Conservation (phyloP, 2,329 filamentous ascomycete genomes). For the Verticillium longisporum region DNA sequence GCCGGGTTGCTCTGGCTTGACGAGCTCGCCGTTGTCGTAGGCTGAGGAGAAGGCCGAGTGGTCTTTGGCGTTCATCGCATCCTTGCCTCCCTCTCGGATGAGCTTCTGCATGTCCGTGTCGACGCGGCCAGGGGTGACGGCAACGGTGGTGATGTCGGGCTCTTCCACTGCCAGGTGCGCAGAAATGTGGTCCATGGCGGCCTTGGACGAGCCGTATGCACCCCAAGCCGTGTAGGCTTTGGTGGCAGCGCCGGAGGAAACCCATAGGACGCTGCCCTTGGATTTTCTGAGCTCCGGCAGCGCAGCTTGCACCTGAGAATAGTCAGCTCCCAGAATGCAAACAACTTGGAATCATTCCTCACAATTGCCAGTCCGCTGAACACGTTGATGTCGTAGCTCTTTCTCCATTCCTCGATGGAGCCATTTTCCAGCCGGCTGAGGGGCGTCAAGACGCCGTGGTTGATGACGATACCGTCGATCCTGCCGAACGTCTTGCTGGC, state of each 20-base stretch:
- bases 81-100: conserved; percentile 56
- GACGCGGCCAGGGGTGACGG: conserved; percentile 72
- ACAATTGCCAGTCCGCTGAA: conserved; percentile 78
- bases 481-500: conserved; percentile 62
- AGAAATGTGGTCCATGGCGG: conserved; percentile 73
- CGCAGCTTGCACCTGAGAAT: conserved; percentile 57
- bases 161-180: conserved; percentile 71
- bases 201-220: conserved; percentile 76
- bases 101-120: conserved; percentile 89
- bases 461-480: conserved; percentile 78
- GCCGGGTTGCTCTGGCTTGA: conserved; percentile 79
- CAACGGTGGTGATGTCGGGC: conserved; percentile 63
- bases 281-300: conserved; percentile 61
- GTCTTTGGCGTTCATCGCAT: conserved; percentile 44
- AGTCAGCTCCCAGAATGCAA: background rate
- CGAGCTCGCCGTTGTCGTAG: conserved; percentile 62
- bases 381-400: conserved; percentile 75
- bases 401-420: conserved; percentile 67
- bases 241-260: conserved; percentile 70
- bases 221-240: conserved; percentile 67
- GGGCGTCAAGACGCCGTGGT: conserved; percentile 78
- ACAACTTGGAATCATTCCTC: conserved; percentile 19
- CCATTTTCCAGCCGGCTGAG: conserved; percentile 63
- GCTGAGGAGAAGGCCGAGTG: conserved; percentile 64
- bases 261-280: conserved; percentile 67